Base-by-base conservation (phyloP, 139 green algal species). In the Micractinium sp. region DNA sequence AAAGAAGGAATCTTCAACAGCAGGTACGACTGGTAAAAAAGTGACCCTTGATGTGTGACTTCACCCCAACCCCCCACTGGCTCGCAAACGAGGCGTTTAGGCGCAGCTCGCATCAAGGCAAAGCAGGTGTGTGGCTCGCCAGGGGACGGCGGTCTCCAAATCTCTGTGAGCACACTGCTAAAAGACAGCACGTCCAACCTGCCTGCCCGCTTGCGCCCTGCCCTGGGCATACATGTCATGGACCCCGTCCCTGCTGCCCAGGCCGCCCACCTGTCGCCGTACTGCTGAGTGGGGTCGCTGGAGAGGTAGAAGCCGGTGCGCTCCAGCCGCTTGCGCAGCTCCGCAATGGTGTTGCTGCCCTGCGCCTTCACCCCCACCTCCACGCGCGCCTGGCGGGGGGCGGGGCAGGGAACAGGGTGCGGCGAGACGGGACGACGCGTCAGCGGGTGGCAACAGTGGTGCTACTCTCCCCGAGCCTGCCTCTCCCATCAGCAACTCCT, bases 281-380 rank as follows among this genome's bases (percentile, higher is more conserved):
- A 88, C 7, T 87, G 41, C 0, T 18, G 25, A 3, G 19, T 53
- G n/a, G 31, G 33, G 15, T 69, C 38, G 14, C 2, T 20, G 0
- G 13, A 0, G 18, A 69, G 31, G 53, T 91, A 94, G 85, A 91
- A 94, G 60, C 92, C 92, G 38, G 77, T 85, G 31, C 67, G 86
- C 35, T 53, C 67, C 41, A 94, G 33, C 36, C 89, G 82, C 41
- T 41, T 47, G 22, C 75, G 60, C 77, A 93, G 60, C 47, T 73
- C n/a, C 5, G n/a, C 81, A 19, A 93, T 88, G n/a, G 76, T 93
- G 47, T 85, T 33, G 20, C 36, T 75, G 5, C 75, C 63, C 39
- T n/a, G 18, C 2, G 86, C 63, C 67, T 91, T 87, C 41, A 60
- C 31, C 29, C 53, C 36, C 67, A 93, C 67, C 90, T 93, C 90